Base-by-base conservation (phyloP, 495 filamentous ascomycete species). In the Zalerion maritima region DNA sequence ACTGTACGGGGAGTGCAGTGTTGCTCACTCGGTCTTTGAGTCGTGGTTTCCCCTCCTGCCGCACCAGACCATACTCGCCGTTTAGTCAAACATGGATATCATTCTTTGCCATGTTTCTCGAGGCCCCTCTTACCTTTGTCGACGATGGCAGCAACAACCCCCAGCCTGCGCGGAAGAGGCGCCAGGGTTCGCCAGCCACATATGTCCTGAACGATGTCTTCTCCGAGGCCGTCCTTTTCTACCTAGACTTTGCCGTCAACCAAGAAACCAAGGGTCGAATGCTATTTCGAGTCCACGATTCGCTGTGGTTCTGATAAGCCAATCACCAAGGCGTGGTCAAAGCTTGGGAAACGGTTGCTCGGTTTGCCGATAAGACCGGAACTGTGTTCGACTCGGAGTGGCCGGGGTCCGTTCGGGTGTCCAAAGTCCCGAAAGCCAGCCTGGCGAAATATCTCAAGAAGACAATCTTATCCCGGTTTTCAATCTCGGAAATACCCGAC, bases 221-320 rank as follows among this genome's bases (percentile, higher is more conserved):
- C 24, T 69, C 70, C 3, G 75, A 81, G 34, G 54, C 58, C 0
- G 49, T 76, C 7, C 48, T 81, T 1, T 78, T 78, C 45, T 71
- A 65, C 36, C 60, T 80, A 46, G 75, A 81, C 37, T 75, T 67
- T 33, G 53, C 69, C 1, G 61, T 81, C 23, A 81, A 79, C 32
- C 67, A 76, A 32, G 43, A 42, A 6, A 63, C 74, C 0, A 42
- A 67, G 4, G 52, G 67, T 3, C 46, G 54, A 4, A 54, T 64
- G 18, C 46, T 79, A 9, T 75, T 73, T 36, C 70, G 75, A 5
- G 55, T 78, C 20, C 64, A 75, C 34, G 74, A 78, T 38, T 74
- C 79, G 40, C 68, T 79, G 35, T 79, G 75, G 75, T 65, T 79
- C 37, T 79, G 73, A 73, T 62, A 63, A 14, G 38, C 45, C 8